Percentiles rank a stretch among this genome's conserved stretches.
phyloP scores from a whole-genome alignment of 1,139 yeast genomes.

The Nakaseomyces glabratus region DNA sequence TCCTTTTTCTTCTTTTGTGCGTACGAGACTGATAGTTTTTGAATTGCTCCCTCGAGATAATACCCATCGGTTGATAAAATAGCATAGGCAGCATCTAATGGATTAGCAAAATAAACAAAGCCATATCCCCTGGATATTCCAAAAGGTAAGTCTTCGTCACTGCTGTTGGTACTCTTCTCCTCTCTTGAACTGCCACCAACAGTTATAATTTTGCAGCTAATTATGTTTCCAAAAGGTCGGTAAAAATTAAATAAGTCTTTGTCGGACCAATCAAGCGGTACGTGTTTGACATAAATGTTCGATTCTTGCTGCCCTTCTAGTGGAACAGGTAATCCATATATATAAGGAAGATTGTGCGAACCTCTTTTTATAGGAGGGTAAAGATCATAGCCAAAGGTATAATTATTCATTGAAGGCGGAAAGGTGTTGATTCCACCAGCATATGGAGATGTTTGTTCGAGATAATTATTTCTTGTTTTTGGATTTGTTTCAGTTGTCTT shows the following conservation, averaged over 20 bases:
- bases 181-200: constrained; percentile 31
- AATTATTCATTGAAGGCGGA: constrained; percentile 6
- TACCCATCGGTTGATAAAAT: constrained; percentile 37
- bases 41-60: constrained; percentile 16
- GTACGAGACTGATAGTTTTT: constrained; percentile 26
- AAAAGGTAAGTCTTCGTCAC: constrained; percentile 12
- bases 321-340: constrained; percentile 25
- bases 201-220: constrained; percentile 41
- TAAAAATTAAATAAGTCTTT: constrained; percentile 24
- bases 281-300: constrained; percentile 29
- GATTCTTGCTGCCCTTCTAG: constrained; percentile 30
- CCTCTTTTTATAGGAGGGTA: neutral
- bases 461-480: constrained; percentile 4
- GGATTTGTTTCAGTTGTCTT: constrained; percentile 5
- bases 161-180: constrained; percentile 4
- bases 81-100: constrained; percentile 42
- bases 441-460: constrained; percentile 7
- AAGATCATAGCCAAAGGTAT: neutral
- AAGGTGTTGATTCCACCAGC: constrained; percentile 5
- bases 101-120: constrained; percentile 41
- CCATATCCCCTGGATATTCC: constrained; percentile 42
- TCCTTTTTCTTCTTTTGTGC: constrained; percentile 22
- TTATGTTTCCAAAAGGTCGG: constrained; percentile 37
- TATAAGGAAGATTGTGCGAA: neutral
- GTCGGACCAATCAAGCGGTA: constrained; percentile 30